A percentile compares a stretch with the other conserved stretches of the same genome.
These are phyloP conservation scores for Aquilaria agallochum DNA, from an alignment of 441 rosid species.

Conservation along the genomic window DNA sequence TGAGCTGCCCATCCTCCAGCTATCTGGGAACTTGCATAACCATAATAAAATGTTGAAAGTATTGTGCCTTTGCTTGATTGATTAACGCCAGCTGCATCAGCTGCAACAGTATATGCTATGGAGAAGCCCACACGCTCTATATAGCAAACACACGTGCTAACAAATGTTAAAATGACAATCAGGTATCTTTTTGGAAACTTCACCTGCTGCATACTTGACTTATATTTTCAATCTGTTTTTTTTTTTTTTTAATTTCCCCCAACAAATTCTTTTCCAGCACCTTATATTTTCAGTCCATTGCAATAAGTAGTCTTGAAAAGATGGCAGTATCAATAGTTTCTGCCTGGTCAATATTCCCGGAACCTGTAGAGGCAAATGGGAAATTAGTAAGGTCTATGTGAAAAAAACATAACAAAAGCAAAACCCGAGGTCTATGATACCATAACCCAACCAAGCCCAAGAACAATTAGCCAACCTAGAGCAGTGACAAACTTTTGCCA, in stretches of 20 bases:
- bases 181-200: conserved; percentile 73
- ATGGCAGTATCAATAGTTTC: not conserved
- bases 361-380: too few species aligned
- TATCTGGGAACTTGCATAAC: conserved; percentile 91
- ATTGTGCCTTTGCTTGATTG: conserved; percentile 88
- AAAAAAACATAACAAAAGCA: too few species aligned
- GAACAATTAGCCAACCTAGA: too few species aligned
- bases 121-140: conserved; percentile 96
- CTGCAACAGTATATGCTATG: conserved; percentile 86
- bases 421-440: too few species aligned
- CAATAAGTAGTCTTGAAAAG: conserved; percentile 8
- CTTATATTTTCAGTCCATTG: conserved; percentile 7
- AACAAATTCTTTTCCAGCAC: conserved; percentile 3
- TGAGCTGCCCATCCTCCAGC: conserved; percentile 99
- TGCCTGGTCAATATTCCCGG: too few species aligned
- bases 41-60: conserved; percentile 81
- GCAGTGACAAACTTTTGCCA: too few species aligned
- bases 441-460: too few species aligned
- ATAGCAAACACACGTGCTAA: conserved; percentile 84
- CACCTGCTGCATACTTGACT: conserved; percentile 38
- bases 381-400: too few species aligned
- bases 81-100: conserved; percentile 83
- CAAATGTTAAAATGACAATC: conserved; percentile 79
- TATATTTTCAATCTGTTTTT: conserved; percentile 13
- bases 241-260: conserved; percentile 1